Conservation (phyloP, 495 filamentous ascomycete species). For the Rhizodiscina lignyota region DNA sequence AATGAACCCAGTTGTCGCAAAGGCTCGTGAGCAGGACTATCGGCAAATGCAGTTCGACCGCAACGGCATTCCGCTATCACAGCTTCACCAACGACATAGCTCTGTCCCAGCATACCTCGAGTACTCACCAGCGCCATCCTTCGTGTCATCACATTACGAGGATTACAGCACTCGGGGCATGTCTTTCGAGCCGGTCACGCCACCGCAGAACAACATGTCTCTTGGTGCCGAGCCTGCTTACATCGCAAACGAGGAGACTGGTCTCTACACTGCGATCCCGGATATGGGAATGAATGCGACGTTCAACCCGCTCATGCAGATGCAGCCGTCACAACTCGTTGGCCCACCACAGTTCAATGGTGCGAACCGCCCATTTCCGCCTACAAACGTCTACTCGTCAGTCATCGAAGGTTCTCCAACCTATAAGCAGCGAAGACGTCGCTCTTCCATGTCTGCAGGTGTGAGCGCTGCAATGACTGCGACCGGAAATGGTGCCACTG, state of each 20-base stretch:
- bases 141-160: conserved; percentile 90
- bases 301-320: conserved; percentile 75
- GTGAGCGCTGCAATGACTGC: conserved; percentile 43
- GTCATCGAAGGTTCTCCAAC: conserved; percentile 96
- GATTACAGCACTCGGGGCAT: conserved; percentile 94
- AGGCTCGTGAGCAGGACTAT: conserved; percentile 55
- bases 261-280: conserved; percentile 84
- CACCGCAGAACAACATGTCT: conserved; percentile 70
- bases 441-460: conserved; percentile 70
- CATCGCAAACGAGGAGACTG: conserved; percentile 93
- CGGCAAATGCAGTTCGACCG: conserved; percentile 67
- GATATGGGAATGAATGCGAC: conserved; percentile 42
- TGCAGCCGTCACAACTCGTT: conserved; percentile 66
- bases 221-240: conserved; percentile 81
- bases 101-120: conserved; percentile 97
- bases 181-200: conserved; percentile 91
- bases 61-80: conserved; percentile 68
- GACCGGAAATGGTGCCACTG: conserved; percentile 32
- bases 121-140: conserved; percentile 94
- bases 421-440: conserved; percentile 89
- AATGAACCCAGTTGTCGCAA: conserved; percentile 46
- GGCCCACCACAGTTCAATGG: conserved; percentile 49
- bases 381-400: conserved; percentile 76
- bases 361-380: conserved; percentile 47
- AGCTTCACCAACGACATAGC: conserved; percentile 75